phyloP scores from a whole-genome alignment of 441 rosid species.

The Croton laevigatus region DNA sequence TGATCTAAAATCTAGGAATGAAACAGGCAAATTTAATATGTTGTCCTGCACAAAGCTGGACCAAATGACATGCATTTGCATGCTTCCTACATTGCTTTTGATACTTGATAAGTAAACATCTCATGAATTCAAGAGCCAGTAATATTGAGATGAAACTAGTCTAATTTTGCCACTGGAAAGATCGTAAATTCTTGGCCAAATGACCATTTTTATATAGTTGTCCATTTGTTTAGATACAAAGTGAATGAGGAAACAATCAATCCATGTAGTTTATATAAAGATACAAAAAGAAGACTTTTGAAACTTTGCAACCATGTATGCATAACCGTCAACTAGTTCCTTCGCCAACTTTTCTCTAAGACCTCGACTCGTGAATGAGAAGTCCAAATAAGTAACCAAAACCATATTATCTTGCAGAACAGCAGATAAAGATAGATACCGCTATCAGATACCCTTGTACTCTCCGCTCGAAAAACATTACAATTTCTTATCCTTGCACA shows the following conservation, averaged over 20 bases:
- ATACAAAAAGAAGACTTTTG: no score
- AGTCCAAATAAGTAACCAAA: conserved; percentile 1
- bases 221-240: not conserved
- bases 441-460: no score
- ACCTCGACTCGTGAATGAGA: not conserved
- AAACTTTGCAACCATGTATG: no score
- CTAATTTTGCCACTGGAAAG: not conserved
- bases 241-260: not conserved
- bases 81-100: no score
- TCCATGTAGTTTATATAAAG: no score
- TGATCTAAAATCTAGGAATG: not conserved
- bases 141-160: not conserved
- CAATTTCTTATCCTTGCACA: not conserved
- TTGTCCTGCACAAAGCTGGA: not conserved
- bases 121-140: not conserved
- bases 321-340: not conserved
- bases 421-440: not conserved
- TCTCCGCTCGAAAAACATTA: no score
- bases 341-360: not conserved
- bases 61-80: no score
- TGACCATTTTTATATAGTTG: not conserved
- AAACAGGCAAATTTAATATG: not conserved
- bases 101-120: no score
- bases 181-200: not conserved
- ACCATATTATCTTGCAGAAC: not conserved